Conservation (phyloP, 768 basidiomycete genomes). For the Symmetrospora coprosmae region DNA sequence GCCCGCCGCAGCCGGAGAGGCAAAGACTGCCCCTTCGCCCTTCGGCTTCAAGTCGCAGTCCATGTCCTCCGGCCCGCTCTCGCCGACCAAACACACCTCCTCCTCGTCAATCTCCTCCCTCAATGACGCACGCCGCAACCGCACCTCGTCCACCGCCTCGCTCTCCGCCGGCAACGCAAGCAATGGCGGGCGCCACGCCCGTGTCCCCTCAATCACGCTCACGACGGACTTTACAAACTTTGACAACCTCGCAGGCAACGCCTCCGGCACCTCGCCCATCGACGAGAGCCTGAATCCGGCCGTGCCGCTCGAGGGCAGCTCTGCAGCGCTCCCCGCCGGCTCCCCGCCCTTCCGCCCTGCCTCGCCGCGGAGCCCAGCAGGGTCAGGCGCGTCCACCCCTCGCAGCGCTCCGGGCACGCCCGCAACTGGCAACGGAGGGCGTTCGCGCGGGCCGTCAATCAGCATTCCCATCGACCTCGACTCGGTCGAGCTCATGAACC, state of each 20-base stretch:
- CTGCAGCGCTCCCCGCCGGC: conserved; percentile 4
- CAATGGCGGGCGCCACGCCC: background rate
- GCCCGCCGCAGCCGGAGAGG: conserved; percentile 20
- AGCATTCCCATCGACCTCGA: conserved; percentile 8
- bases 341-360: background rate
- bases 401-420: conserved; percentile 4
- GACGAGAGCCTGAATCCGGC: conserved; percentile 4
- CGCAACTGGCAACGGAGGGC: background rate
- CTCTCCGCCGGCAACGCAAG: background rate
- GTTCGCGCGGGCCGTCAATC: conserved; percentile 2
- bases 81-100: background rate
- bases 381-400: conserved; percentile 12
- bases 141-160: background rate
- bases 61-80: background rate
- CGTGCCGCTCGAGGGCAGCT: conserved; percentile 7
- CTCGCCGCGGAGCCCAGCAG: too few species aligned
- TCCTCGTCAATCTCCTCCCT: background rate
- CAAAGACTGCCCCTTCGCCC: conserved; percentile 14
- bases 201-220: conserved; percentile 20
- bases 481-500: background rate
- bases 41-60: conserved; percentile 17
- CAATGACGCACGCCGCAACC: background rate
- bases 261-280: conserved; percentile 9
- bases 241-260: conserved; percentile 14
- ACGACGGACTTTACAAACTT: conserved; percentile 21